phyloP scores from a whole-genome alignment of 768 basidiomycete genomes.

The Brasilioporus rufonigricans region DNA sequence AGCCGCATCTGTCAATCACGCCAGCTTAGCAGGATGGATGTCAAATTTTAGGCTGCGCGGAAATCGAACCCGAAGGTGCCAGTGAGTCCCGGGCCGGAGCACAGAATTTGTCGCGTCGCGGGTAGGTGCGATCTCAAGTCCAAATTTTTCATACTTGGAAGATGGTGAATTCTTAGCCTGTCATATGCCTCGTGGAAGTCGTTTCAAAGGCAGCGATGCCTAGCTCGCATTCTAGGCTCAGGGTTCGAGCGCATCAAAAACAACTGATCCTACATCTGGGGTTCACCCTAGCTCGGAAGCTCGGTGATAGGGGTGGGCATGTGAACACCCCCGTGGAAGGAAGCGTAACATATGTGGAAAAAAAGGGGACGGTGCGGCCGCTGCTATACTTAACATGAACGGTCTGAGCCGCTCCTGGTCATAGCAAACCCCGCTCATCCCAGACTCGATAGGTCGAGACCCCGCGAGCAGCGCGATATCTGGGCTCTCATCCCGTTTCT shows the following conservation, averaged over 20 bases:
- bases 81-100: too few relatives aligned
- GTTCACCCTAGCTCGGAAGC: not conserved
- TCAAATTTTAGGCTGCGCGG: too few relatives aligned
- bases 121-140: too few relatives aligned
- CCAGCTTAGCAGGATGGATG: too few relatives aligned
- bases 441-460: not conserved
- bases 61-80: too few relatives aligned
- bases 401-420: not conserved
- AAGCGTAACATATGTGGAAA: not conserved
- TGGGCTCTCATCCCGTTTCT: constrained; percentile 9
- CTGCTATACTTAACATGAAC: not conserved
- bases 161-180: too few relatives aligned
- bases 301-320: constrained; percentile 13
- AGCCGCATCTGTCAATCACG: too few relatives aligned
- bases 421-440: not conserved
- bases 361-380: not conserved
- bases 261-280: not conserved
- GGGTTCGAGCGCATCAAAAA: not conserved
- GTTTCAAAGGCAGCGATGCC: not conserved
- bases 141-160: too few relatives aligned
- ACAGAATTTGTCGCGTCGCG: too few relatives aligned
- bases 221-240: not conserved
- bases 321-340: constrained; percentile 6
- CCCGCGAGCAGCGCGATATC: not conserved
- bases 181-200: not conserved